Evolutionary conservation across 768 basidiomycete genomes (phyloP).

Genomic region (Pleurotus ostreatus): DNA sequence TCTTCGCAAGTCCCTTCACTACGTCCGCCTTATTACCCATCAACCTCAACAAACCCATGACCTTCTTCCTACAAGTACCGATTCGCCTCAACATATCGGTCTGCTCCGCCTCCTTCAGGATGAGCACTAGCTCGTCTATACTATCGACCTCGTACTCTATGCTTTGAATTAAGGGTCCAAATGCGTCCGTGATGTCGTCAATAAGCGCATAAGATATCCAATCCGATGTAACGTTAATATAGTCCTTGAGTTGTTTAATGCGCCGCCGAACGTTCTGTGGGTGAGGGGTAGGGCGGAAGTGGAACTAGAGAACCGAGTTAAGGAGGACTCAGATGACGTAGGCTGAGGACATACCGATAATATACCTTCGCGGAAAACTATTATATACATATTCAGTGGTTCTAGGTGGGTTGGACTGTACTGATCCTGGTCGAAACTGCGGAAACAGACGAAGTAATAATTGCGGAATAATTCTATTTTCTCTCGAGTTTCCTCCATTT

Average conservation of each 20-base stretch:
- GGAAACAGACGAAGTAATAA: constrained; percentile 98
- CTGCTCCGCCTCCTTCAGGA: constrained; percentile 93
- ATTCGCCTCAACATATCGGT: constrained; percentile 97
- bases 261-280: constrained; percentile 97
- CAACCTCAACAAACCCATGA: constrained; percentile 92
- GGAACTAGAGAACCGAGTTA: constrained; percentile 56
- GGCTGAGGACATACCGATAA: constrained; percentile 64
- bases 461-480: constrained; percentile 99
- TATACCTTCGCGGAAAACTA: constrained; percentile 96
- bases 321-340: neutral
- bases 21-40: constrained; percentile 99
- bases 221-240: constrained; percentile 97
- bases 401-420: constrained; percentile 97
- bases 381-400: constrained; percentile 99
- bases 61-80: constrained; percentile 97
- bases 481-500: constrained; percentile 99
- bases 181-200: constrained; percentile 99
- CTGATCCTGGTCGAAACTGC: constrained; percentile 97
- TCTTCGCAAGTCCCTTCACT: constrained; percentile 96
- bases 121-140: constrained; percentile 96
- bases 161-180: constrained; percentile 95
- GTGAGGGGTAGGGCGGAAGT: constrained; percentile 95
- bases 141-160: constrained; percentile 99
- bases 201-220: constrained; percentile 99
- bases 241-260: constrained; percentile 98